A percentile compares a stretch with the other conserved stretches of the same genome.
phyloP scores from a whole-genome alignment of 768 basidiomycete species.

The Collybia sordida region DNA sequence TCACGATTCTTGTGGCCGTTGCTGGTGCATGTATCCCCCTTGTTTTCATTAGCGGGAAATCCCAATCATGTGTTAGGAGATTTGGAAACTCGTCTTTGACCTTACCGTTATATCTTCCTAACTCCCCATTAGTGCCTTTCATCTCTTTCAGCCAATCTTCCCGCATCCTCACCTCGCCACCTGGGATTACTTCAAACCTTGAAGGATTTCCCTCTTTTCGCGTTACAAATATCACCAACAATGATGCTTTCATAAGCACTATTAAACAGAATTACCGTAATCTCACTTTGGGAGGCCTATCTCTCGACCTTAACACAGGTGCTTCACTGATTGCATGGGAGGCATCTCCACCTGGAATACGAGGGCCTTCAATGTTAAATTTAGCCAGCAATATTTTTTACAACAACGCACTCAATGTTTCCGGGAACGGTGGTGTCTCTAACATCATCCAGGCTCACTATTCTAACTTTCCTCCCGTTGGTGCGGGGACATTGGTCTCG shows the following conservation, averaged over 20 bases:
- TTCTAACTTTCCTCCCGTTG: constrained; percentile 55
- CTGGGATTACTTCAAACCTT: constrained; percentile 46
- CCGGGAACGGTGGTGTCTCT: constrained; percentile 37
- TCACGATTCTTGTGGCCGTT: constrained; percentile 54
- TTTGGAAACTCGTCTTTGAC: constrained; percentile 31
- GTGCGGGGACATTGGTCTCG: constrained; percentile 54
- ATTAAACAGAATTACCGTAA: constrained; percentile 53
- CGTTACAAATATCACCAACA: constrained; percentile 47
- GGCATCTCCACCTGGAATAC: constrained; percentile 55
- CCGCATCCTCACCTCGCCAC: constrained; percentile 51
- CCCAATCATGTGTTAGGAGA: constrained; percentile 47
- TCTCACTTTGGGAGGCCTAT: constrained; percentile 67
- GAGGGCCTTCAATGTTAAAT: constrained; percentile 64
- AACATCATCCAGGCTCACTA: constrained; percentile 61
- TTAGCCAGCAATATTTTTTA: constrained; percentile 67
- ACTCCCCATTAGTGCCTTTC: constrained; percentile 36
- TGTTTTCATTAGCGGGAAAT: constrained; percentile 54
- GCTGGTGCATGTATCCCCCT: constrained; percentile 69
- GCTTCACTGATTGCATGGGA: constrained; percentile 71
- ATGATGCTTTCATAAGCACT: constrained; percentile 55
- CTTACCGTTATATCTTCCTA: constrained; percentile 56
- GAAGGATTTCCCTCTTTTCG: constrained; percentile 36
- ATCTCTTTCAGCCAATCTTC: constrained; percentile 27
- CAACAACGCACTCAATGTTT: constrained; percentile 57
- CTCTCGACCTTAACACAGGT: constrained; percentile 50